Evolutionary conservation across 257 asterid genomes (phyloP).

Genomic region (Solanum dulcamara): DNA sequence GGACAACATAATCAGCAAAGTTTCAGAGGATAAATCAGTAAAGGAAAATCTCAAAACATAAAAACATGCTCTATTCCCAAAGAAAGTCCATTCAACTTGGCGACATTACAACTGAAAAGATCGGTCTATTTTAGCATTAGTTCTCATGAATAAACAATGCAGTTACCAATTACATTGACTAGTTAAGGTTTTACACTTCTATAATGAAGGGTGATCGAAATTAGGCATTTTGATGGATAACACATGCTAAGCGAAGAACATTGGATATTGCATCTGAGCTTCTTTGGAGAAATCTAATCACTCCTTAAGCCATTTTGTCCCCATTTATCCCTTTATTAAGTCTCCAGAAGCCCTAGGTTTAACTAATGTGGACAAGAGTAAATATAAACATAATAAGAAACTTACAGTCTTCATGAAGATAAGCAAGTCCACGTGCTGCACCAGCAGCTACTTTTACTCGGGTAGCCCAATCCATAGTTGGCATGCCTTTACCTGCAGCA

Average conservation of each 20-base stretch:
- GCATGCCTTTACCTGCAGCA: conserved; percentile 33
- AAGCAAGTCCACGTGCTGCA: conserved; percentile 87
- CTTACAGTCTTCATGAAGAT: conserved; percentile 92
- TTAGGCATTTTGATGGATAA: background rate
- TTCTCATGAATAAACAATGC: background rate
- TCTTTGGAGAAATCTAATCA: background rate
- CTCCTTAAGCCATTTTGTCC: background rate
- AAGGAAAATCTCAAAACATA: background rate
- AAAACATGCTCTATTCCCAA: background rate
- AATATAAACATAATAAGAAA: background rate
- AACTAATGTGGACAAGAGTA: background rate
- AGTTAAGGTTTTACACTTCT: background rate
- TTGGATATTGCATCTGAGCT: background rate
- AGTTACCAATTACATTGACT: background rate
- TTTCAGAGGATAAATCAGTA: background rate
- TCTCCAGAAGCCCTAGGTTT: background rate
- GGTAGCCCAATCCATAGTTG: conserved; percentile 66
- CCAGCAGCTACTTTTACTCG: conserved; percentile 87
- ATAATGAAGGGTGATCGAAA: background rate
- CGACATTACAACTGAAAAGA: background rate
- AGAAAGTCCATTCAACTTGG: background rate
- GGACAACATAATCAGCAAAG: background rate
- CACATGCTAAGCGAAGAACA: background rate
- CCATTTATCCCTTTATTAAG: background rate
- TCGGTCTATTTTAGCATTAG: background rate